phyloP scores from a whole-genome alignment of 441 rosid species.

The Jatropha multifida region DNA sequence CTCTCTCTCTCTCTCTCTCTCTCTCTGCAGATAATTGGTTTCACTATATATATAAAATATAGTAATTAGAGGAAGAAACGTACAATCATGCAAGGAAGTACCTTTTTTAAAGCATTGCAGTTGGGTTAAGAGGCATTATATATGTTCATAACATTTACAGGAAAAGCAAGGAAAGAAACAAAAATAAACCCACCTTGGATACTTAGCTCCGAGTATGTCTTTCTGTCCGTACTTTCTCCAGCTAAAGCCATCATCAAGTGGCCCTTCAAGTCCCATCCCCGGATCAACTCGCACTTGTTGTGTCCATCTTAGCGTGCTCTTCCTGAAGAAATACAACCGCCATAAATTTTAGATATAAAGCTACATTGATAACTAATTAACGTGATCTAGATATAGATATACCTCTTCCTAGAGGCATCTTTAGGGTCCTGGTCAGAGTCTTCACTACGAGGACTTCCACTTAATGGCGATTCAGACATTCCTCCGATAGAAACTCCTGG shows the following conservation, averaged over 20 bases:
- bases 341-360: not conserved
- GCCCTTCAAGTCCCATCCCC: conserved; percentile 48
- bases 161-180: not conserved
- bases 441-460: conserved; percentile 63
- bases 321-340: conserved; percentile 35
- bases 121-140: not conserved
- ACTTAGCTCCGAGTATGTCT: conserved; percentile 74
- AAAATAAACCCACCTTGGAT: conserved; percentile 53
- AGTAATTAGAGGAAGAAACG: too few relatives aligned
- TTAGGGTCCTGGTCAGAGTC: conserved; percentile 53
- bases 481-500: conserved; percentile 19
- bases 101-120: too few relatives aligned
- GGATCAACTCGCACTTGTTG: conserved; percentile 51
- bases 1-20: too few relatives aligned
- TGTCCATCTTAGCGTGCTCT: conserved; percentile 53
- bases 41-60: too few relatives aligned
- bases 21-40: too few relatives aligned
- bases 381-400: not conserved
- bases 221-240: conserved; percentile 98
- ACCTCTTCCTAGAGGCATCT: conserved; percentile 58
- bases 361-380: not conserved
- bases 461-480: conserved; percentile 43
- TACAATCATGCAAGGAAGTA: too few relatives aligned
- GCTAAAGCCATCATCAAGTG: conserved; percentile 77
- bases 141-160: not conserved